Evolutionary conservation across 768 basidiomycete genomes (phyloP).

Genomic region (Lepiota brunneoincarnata): DNA sequence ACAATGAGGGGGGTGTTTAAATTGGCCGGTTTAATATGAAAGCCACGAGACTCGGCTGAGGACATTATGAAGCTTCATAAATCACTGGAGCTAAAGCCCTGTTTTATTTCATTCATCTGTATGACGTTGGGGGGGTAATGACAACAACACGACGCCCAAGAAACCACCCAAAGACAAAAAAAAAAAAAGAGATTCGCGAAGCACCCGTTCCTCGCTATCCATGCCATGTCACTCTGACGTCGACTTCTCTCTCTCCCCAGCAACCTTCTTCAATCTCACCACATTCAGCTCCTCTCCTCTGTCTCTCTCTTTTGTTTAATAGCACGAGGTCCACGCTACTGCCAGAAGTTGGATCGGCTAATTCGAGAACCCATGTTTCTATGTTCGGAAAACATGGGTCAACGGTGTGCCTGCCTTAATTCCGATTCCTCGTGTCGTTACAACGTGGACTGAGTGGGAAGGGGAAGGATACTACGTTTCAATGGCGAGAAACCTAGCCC

Average conservation of each 20-base stretch:
- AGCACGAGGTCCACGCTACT: too few species aligned
- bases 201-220: too few species aligned
- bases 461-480: not conserved
- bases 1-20: not conserved
- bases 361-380: not conserved
- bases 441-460: constrained; percentile 1
- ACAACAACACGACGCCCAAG: too few species aligned
- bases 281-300: too few species aligned
- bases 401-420: not conserved
- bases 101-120: too few species aligned
- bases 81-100: too few species aligned
- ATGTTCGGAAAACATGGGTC: not conserved
- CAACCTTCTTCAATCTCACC: not conserved
- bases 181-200: too few species aligned
- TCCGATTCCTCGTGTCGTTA: not conserved
- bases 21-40: not conserved
- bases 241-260: not conserved
- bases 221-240: constrained; percentile 2
- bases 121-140: too few species aligned
- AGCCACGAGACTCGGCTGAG: not conserved
- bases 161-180: too few species aligned
- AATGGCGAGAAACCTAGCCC: not conserved
- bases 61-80: too few species aligned
- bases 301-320: too few species aligned
- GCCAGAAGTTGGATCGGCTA: too few species aligned